Conservation (phyloP, 495 filamentous ascomycete genomes). For the Mytilinidion resinicola region DNA sequence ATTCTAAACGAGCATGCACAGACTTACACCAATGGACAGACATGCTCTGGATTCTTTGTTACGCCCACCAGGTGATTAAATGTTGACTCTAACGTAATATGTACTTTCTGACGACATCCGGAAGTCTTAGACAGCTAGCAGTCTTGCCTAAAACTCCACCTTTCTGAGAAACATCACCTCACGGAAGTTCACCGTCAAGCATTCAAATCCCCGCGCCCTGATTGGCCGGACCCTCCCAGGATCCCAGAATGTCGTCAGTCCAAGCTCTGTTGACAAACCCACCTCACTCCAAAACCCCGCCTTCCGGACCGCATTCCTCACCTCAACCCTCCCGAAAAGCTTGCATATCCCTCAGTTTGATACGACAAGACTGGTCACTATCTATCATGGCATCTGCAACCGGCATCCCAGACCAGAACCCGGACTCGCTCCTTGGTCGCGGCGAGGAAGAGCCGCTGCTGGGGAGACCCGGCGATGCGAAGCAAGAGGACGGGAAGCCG, state of each 20-base stretch:
- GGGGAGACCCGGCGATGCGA: constrained; percentile 64
- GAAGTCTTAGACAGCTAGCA: too few species aligned
- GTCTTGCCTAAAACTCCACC: too few species aligned
- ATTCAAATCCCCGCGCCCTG: too few species aligned
- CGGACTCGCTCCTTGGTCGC: constrained; percentile 22
- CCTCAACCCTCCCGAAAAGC: not conserved
- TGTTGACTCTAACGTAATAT: too few species aligned
- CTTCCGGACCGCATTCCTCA: not conserved
- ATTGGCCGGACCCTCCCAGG: too few species aligned
- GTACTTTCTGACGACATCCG: too few species aligned
- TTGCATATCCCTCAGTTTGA: not conserved
- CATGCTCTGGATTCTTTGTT: too few species aligned
- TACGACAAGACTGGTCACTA: not conserved
- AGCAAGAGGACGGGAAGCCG: constrained; percentile 55
- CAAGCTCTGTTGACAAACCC: not conserved
- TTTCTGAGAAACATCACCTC: too few species aligned
- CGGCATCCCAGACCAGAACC: constrained; percentile 23
- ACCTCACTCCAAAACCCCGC: not conserved
- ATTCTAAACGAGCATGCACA: too few species aligned
- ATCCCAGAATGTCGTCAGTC: not conserved
- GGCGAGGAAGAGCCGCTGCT: constrained; percentile 73
- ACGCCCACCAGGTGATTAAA: too few species aligned
- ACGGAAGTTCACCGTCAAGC: too few species aligned
- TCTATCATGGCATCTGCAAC: constrained; percentile 16
- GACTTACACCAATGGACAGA: too few species aligned